A percentile compares a stretch with the other conserved stretches of the same genome.
phyloP scores from a whole-genome alignment of 768 basidiomycete genomes.

The Psilocybe cubensis region DNA sequence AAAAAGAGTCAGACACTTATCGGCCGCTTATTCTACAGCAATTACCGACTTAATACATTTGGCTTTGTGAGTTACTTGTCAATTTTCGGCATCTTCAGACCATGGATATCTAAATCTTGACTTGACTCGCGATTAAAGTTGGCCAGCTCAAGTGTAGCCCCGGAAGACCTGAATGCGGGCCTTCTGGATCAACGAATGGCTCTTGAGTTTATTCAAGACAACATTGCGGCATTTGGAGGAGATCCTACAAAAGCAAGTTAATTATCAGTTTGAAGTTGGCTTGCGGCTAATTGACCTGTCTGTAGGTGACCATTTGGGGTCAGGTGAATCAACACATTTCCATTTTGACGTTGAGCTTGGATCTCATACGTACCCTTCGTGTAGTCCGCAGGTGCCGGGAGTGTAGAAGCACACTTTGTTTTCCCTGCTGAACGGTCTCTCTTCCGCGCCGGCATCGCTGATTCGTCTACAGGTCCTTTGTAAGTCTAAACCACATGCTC shows the following conservation, averaged over 20 bases:
- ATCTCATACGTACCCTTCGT: not conserved
- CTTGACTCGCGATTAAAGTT: slow-evolving; percentile 39
- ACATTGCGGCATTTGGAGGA: slow-evolving; percentile 68
- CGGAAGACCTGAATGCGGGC: slow-evolving; percentile 60
- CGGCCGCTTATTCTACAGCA: slow-evolving; percentile 32
- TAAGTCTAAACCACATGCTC: slow-evolving; percentile 32
- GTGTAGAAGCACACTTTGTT: slow-evolving; percentile 51
- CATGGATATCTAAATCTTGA: slow-evolving; percentile 13
- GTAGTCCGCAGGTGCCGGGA: slow-evolving; percentile 57
- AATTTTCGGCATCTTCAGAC: not conserved
- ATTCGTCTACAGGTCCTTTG: slow-evolving; percentile 60
- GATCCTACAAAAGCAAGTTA: slow-evolving; percentile 53
- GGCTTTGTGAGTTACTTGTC: slow-evolving; percentile 46
- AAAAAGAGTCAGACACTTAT: not conserved
- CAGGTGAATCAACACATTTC: slow-evolving; percentile 34
- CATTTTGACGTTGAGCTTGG: not conserved
- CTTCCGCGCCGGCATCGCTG: slow-evolving; percentile 56
- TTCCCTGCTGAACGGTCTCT: slow-evolving; percentile 39
- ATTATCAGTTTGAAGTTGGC: not conserved
- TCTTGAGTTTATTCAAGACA: slow-evolving; percentile 63
- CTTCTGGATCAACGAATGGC: slow-evolving; percentile 63
- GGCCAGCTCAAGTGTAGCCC: slow-evolving; percentile 45
- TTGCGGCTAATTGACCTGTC: not conserved
- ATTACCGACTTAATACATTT: slow-evolving; percentile 62
- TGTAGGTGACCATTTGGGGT: slow-evolving; percentile 59